Conservation (phyloP, 257 asterid species). For the Fraxinus cuspidata region DNA sequence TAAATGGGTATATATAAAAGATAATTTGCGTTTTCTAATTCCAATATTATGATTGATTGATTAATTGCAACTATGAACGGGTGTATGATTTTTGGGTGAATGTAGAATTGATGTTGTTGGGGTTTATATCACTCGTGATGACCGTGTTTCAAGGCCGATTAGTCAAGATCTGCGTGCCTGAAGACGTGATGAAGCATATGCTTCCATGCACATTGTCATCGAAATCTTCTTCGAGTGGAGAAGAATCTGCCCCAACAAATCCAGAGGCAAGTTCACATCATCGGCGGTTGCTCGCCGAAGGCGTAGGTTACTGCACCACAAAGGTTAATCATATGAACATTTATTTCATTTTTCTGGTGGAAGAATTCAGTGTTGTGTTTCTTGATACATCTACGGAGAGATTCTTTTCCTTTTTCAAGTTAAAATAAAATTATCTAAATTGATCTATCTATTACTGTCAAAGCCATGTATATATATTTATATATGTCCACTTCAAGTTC, state of each 20-base stretch:
- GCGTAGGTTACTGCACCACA: slow-evolving; percentile 52
- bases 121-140: slow-evolving; percentile 74
- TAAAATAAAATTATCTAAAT: neutral
- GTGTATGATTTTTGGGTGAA: slow-evolving; percentile 24
- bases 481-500: neutral
- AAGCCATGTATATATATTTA: neutral
- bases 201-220: slow-evolving; percentile 57
- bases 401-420: neutral
- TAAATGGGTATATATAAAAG: slow-evolving; percentile 8
- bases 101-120: slow-evolving; percentile 78
- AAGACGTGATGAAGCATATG: slow-evolving; percentile 38
- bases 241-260: slow-evolving; percentile 18
- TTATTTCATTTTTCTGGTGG: slow-evolving; percentile 1
- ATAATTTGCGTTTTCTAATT: neutral
- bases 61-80: slow-evolving; percentile 20
- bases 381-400: neutral
- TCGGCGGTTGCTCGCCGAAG: slow-evolving; percentile 61
- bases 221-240: slow-evolving; percentile 26
- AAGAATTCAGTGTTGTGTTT: slow-evolving; percentile 2
- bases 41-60: slow-evolving; percentile 14
- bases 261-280: slow-evolving; percentile 34
- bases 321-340: slow-evolving; percentile 40
- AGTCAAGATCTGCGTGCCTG: slow-evolving; percentile 53
- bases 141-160: slow-evolving; percentile 70
- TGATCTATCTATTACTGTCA: neutral